Evolutionary conservation across 2,329 filamentous ascomycete species (phyloP).

Genomic region (Diaporthe ampelina): DNA sequence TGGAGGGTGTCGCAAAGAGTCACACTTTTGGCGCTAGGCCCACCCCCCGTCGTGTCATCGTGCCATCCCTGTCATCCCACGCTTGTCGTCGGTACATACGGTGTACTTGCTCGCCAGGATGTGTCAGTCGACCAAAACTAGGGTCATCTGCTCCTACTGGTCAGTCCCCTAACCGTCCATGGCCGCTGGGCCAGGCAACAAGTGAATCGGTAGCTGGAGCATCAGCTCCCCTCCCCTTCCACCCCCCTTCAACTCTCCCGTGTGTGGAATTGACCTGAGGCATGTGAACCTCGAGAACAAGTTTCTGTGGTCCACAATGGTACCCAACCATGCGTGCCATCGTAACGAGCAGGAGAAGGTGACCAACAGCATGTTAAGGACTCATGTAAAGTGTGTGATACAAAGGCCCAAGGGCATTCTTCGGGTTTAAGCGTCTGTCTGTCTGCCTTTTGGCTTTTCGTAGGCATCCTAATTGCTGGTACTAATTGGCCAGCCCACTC

Average conservation of each 20-base stretch:
- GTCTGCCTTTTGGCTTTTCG: slow-evolving; percentile 3
- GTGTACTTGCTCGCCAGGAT: slow-evolving; percentile 33
- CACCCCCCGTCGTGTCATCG: slow-evolving; percentile 34
- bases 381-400: background rate
- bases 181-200: slow-evolving; percentile 29
- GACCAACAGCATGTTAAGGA: background rate
- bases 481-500: background rate
- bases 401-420: slow-evolving; percentile 1
- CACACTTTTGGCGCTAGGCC: slow-evolving; percentile 32
- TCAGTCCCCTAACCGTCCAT: slow-evolving; percentile 2
- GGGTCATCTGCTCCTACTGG: slow-evolving; percentile 36
- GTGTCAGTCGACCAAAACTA: slow-evolving; percentile 33
- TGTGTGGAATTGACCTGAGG: slow-evolving; percentile 6
- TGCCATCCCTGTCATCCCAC: slow-evolving; percentile 30
- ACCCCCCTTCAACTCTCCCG: background rate
- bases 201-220: slow-evolving; percentile 10
- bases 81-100: slow-evolving; percentile 24
- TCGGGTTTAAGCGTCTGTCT: background rate
- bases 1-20: slow-evolving; percentile 41
- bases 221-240: background rate
- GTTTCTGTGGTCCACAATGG: slow-evolving; percentile 18
- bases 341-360: background rate
- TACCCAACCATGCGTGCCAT: slow-evolving; percentile 18
- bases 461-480: slow-evolving; percentile 28
- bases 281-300: slow-evolving; percentile 27